phyloP scores from a whole-genome alignment of 768 basidiomycete species.

The Russula olivacea region DNA sequence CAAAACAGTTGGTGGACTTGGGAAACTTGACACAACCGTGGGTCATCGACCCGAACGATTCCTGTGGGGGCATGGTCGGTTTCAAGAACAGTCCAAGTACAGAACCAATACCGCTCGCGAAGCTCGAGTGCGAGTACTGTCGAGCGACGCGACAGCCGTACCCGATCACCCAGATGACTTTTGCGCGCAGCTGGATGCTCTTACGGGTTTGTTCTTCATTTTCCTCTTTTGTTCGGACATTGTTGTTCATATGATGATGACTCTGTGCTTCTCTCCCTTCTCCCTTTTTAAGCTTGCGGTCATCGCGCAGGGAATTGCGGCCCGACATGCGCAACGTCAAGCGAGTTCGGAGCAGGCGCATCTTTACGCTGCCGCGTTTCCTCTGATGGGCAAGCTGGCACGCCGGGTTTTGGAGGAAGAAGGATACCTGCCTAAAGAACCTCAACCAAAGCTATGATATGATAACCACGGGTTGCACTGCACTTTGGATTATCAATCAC shows the following conservation, averaged over 20 bases:
- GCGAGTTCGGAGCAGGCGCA: conserved; percentile 80
- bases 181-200: conserved; percentile 80
- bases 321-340: conserved; percentile 76
- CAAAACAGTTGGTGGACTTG: conserved; percentile 71
- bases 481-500: no score
- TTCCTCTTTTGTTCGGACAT: background rate
- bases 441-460: conserved; percentile 30
- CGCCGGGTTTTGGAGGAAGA: conserved; percentile 51
- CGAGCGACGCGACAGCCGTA: conserved; percentile 56
- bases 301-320: conserved; percentile 87
- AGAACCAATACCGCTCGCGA: conserved; percentile 60
- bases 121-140: conserved; percentile 80
- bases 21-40: conserved; percentile 87
- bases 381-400: conserved; percentile 58
- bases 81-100: conserved; percentile 57
- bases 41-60: conserved; percentile 45
- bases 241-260: background rate
- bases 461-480: background rate
- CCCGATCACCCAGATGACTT: conserved; percentile 74
- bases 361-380: conserved; percentile 43
- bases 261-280: no score
- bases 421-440: conserved; percentile 34
- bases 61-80: conserved; percentile 30
- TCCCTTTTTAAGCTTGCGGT: conserved; percentile 51
- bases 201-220: conserved; percentile 51